phyloP scores from a whole-genome alignment of 768 basidiomycete species.

The Tulasnella sp. region DNA sequence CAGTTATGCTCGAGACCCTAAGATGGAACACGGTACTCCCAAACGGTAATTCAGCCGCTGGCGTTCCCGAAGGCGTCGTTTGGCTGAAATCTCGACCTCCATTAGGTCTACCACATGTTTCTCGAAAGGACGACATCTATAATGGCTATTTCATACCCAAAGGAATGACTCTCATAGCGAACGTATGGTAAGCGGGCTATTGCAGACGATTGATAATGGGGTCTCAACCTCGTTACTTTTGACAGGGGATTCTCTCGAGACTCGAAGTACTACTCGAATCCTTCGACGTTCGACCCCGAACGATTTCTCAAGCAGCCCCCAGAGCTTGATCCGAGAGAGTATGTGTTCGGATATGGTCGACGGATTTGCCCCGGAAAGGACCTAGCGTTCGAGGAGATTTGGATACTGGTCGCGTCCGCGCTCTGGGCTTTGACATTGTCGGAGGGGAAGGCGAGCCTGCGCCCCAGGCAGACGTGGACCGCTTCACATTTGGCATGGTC shows the following conservation, averaged over 20 bases:
- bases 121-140: neutral
- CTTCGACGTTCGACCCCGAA: slow-evolving; percentile 23
- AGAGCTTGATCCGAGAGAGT: slow-evolving; percentile 13
- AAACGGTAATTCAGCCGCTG: neutral
- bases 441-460: neutral
- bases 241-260: slow-evolving; percentile 16
- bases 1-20: slow-evolving; percentile 32
- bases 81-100: neutral
- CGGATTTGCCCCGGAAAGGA: slow-evolving; percentile 10
- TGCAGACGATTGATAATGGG: neutral
- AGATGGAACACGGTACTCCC: slow-evolving; percentile 29
- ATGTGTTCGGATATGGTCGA: slow-evolving; percentile 14
- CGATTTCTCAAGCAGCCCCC: slow-evolving; percentile 13
- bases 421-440: neutral
- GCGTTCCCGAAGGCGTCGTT: neutral
- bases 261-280: slow-evolving; percentile 11
- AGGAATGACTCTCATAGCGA: neutral
- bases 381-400: neutral
- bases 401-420: neutral
- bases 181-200: neutral
- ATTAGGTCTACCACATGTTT: neutral
- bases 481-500: neutral
- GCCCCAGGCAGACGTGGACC: neutral
- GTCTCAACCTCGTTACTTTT: neutral
- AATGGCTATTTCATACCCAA: neutral